Percentiles rank a stretch among this genome's conserved stretches.
These are phyloP conservation scores for Fusarium cyanostomum DNA, from an alignment of 2,329 filamentous ascomycete species.

Conservation along the genomic window DNA sequence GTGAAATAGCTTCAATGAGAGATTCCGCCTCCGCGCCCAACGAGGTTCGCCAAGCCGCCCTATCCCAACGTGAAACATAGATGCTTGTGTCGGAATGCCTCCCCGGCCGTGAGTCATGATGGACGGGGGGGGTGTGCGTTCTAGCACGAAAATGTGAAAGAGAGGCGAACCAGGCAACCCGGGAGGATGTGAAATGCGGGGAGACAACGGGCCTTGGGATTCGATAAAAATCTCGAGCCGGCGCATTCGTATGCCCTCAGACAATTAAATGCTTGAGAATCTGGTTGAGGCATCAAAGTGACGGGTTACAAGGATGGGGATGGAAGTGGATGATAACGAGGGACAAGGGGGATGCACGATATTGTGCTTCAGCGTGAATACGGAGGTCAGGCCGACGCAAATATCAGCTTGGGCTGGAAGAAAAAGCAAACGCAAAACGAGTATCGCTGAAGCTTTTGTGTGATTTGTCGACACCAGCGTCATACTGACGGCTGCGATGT, in stretches of 20 bases:
- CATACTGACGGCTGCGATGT: slow-evolving; percentile 20
- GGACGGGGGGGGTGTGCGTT: slow-evolving; percentile 11
- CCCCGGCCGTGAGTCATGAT: slow-evolving; percentile 38
- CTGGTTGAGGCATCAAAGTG: slow-evolving; percentile 14
- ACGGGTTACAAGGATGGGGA: slow-evolving; percentile 19
- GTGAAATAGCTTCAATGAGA: slow-evolving; percentile 14
- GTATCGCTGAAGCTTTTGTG: slow-evolving; percentile 11
- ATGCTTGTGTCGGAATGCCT: slow-evolving; percentile 28
- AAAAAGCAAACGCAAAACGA: slow-evolving; percentile 27
- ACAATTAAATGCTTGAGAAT: slow-evolving; percentile 1
- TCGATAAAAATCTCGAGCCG: slow-evolving; percentile 6
- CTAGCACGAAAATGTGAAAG: slow-evolving; percentile 2
- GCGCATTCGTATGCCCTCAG: not conserved
- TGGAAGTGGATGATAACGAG: slow-evolving; percentile 18
- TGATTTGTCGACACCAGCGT: slow-evolving; percentile 39
- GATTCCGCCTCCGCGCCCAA: not conserved
- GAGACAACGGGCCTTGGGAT: slow-evolving; percentile 12
- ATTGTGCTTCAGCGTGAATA: slow-evolving; percentile 39
- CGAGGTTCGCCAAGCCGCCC: slow-evolving; percentile 21
- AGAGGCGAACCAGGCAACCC: slow-evolving; percentile 27
- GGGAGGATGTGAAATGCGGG: slow-evolving; percentile 27
- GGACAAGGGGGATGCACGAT: slow-evolving; percentile 40
- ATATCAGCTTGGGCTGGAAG: slow-evolving; percentile 10
- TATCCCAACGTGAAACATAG: slow-evolving; percentile 36
- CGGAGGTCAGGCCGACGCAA: slow-evolving; percentile 10